Conservation (phyloP, 2,329 filamentous ascomycete species). For the Lachnellula cervina region DNA sequence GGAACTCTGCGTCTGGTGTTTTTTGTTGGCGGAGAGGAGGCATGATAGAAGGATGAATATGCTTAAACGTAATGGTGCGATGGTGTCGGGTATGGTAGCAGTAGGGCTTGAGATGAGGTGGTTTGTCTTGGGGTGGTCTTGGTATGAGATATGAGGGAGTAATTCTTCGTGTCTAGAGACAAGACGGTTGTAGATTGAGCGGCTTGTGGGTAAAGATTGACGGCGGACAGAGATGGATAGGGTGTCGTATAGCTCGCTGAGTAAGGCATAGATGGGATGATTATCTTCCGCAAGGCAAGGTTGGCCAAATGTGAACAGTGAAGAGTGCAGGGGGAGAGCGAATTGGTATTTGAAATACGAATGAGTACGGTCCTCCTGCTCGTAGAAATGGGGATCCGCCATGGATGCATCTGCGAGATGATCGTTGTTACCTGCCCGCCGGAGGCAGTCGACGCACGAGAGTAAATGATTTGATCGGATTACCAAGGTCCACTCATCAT, state of each 20-base stretch:
- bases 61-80: background rate
- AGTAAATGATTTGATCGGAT: background rate
- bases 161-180: background rate
- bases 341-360: background rate
- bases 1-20: background rate
- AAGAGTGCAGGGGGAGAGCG: background rate
- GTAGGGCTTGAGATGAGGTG: background rate
- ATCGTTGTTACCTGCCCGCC: background rate
- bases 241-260: background rate
- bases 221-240: background rate
- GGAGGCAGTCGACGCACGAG: background rate
- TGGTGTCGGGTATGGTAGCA: background rate
- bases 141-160: background rate
- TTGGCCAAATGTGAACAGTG: constrained; percentile 1
- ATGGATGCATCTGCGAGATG: background rate
- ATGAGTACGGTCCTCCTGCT: background rate
- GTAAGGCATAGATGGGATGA: background rate
- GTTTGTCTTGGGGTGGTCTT: background rate
- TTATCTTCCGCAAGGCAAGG: background rate
- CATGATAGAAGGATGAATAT: constrained; percentile 1
- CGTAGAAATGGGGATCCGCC: background rate
- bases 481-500: background rate
- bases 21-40: background rate
- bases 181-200: background rate
- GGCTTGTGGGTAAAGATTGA: background rate